These are phyloP conservation scores for Sequoiadendron giganteum DNA, from an alignment of 75 land plant genomes.

Conservation along the genomic window DNA sequence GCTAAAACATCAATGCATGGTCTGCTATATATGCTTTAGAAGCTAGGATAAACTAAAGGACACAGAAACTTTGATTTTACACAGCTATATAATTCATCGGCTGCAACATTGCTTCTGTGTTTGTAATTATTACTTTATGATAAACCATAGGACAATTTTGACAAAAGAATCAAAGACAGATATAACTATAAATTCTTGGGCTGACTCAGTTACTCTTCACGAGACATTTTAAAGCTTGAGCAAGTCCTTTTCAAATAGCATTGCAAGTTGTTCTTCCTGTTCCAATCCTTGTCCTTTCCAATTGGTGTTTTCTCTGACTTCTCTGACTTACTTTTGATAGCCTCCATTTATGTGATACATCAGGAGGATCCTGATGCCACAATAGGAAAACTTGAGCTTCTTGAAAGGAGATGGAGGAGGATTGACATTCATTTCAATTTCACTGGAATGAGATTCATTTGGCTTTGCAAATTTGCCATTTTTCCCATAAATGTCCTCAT, in stretches of 20 bases:
- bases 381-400: too few relatives aligned
- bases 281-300: too few relatives aligned
- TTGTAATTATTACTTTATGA: not conserved
- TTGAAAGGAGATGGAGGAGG: too few relatives aligned
- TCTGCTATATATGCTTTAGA: not conserved
- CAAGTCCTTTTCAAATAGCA: not conserved
- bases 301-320: too few relatives aligned
- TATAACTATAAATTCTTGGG: not conserved
- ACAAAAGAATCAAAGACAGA: not conserved
- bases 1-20: not conserved
- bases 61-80: not conserved
- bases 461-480: too few relatives aligned
- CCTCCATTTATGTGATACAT: too few relatives aligned
- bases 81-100: not conserved
- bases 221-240: not conserved
- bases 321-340: too few relatives aligned
- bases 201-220: not conserved
- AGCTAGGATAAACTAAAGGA: not conserved
- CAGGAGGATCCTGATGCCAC: too few relatives aligned
- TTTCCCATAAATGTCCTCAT: too few relatives aligned
- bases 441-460: too few relatives aligned
- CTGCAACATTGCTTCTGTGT: not conserved
- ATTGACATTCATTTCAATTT: too few relatives aligned
- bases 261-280: too few relatives aligned
- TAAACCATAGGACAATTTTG: not conserved